These are phyloP conservation scores for Endotrypanum monterogeii DNA, from an alignment of 208 protist species.

Conservation along the genomic window DNA sequence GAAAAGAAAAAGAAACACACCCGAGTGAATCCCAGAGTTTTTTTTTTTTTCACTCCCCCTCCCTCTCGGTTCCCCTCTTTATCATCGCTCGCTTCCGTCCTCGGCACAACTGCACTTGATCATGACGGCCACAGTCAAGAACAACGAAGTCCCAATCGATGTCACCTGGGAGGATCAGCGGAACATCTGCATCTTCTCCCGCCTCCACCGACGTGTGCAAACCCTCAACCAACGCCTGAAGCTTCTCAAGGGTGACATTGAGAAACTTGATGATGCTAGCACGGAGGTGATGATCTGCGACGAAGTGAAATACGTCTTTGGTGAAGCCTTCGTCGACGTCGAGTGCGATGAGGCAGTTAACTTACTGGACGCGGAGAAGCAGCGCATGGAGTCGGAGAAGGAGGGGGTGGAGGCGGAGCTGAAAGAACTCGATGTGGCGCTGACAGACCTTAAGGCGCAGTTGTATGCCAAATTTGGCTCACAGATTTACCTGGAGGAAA, in stretches of 20 bases:
- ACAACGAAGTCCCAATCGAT: constrained; percentile 66
- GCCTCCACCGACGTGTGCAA: constrained; percentile 71
- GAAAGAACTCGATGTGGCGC: constrained; percentile 40
- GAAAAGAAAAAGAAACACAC: background rate
- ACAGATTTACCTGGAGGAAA: constrained; percentile 91
- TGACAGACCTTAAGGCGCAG: constrained; percentile 84
- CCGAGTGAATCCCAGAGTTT: background rate
- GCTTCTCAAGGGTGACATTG: constrained; percentile 60
- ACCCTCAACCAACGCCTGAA: constrained; percentile 50
- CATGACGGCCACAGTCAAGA: constrained; percentile 19
- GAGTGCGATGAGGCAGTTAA: constrained; percentile 60
- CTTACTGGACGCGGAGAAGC: constrained; percentile 69
- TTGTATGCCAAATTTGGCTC: constrained; percentile 90
- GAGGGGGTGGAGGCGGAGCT: constrained; percentile 56
- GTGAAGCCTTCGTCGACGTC: constrained; percentile 84
- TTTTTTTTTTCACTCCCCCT: background rate
- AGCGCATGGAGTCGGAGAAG: constrained; percentile 47
- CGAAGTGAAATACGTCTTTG: constrained; percentile 86
- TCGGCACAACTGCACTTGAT: background rate
- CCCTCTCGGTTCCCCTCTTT: background rate
- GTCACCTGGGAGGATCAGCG: constrained; percentile 91
- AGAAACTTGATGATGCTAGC: constrained; percentile 66
- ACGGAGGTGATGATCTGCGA: constrained; percentile 65
- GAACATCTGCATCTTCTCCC: constrained; percentile 84
- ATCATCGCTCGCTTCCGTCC: background rate